Evolutionary conservation across 805 yeast species (phyloP).

Genomic region (Wickerhamiella sergipiensis): DNA sequence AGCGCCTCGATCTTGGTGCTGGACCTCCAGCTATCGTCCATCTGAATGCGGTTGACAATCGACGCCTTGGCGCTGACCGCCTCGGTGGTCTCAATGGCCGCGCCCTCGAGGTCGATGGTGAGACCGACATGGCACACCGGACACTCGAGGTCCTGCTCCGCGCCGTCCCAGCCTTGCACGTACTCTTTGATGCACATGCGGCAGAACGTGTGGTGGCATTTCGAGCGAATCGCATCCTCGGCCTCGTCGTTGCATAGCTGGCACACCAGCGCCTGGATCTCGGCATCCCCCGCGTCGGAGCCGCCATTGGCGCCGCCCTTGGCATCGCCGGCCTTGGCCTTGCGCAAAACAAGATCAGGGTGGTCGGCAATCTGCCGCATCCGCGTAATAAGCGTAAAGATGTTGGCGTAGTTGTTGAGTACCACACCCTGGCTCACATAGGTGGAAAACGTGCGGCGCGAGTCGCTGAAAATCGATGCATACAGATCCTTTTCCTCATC

Average conservation of each 20-base stretch:
- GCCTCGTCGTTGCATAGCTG: constrained; percentile 96
- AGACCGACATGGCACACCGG: constrained; percentile 94
- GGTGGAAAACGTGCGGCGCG: constrained; percentile 75
- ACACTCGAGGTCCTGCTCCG: constrained; percentile 50
- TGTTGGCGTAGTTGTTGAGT: constrained; percentile 89
- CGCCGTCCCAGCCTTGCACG: constrained; percentile 59
- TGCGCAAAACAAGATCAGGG: constrained; percentile 82
- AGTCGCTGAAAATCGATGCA: constrained; percentile 73
- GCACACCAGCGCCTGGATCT: constrained; percentile 53
- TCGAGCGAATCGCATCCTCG: constrained; percentile 90
- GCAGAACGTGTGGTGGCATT: constrained; percentile 89
- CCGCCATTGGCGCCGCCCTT: constrained; percentile 23
- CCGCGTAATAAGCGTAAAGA: constrained; percentile 86
- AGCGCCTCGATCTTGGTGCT: constrained; percentile 95
- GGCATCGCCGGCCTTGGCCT: constrained; percentile 25
- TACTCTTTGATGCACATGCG: constrained; percentile 86
- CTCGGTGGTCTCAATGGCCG: constrained; percentile 39
- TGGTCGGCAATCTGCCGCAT: constrained; percentile 98
- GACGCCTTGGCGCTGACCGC: constrained; percentile 42
- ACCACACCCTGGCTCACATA: constrained; percentile 96
- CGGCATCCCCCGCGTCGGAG: constrained; percentile 14
- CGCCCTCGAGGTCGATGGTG: constrained; percentile 78
- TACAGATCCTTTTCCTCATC: constrained; percentile 92
- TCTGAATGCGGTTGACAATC: constrained; percentile 75
- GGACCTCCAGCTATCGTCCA: constrained; percentile 79